Evolutionary conservation across 2,329 filamentous ascomycete species (phyloP).

Genomic region (Samsoniella hepiali): DNA sequence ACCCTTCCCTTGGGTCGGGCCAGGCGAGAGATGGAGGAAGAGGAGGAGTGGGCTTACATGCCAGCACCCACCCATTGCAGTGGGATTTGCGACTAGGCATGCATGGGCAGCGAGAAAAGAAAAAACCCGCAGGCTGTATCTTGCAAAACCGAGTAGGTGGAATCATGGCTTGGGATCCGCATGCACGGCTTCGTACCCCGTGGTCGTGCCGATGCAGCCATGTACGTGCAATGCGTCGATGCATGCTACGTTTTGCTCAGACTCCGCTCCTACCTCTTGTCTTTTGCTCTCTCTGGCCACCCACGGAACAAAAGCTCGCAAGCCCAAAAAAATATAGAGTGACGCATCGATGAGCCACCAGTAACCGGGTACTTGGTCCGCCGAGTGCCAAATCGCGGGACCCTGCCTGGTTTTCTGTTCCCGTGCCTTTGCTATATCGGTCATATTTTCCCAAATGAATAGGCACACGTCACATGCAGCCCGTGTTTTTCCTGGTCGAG

Average conservation of each 20-base stretch:
- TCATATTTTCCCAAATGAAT: not conserved
- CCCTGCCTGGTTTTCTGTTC: not conserved
- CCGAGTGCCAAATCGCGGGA: not conserved
- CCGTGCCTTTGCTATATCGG: not conserved
- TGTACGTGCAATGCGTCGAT: not conserved
- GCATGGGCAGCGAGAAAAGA: conserved; percentile 4
- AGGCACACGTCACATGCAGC: not conserved
- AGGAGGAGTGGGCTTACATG: not conserved
- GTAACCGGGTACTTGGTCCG: conserved; percentile 9
- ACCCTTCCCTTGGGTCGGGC: not conserved
- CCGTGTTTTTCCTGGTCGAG: not conserved
- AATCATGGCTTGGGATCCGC: conserved; percentile 16
- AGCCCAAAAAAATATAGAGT: not conserved
- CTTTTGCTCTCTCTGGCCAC: not conserved
- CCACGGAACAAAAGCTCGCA: not conserved
- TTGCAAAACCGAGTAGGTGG: conserved; percentile 14
- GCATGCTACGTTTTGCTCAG: not conserved
- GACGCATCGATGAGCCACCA: conserved; percentile 5
- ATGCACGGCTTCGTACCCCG: conserved; percentile 9
- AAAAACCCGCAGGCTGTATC: not conserved
- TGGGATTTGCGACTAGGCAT: conserved; percentile 1
- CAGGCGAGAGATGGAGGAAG: not conserved
- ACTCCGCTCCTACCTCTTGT: not conserved
- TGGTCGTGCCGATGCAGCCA: conserved; percentile 3
- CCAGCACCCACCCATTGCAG: not conserved